Evolutionary conservation across 208 protist genomes (phyloP), one percentile per base, ranked within the genome.

Genomic region (Trypanosoma mega): DNA sequence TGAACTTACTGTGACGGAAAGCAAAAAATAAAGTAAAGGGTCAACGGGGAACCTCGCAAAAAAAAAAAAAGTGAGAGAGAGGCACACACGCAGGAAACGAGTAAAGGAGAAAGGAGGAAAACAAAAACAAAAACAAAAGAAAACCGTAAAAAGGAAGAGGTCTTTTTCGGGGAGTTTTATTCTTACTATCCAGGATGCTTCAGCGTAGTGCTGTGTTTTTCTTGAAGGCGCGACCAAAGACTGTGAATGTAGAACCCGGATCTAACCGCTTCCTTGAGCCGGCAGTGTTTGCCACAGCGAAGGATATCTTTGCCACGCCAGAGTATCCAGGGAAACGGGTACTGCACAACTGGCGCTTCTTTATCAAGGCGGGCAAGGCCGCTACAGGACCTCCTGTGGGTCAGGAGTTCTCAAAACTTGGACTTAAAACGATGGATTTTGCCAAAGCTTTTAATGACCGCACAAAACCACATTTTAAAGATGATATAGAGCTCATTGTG

Each of bases 281-380:
- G 12, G 70, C 54, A 29, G 56, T 82, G 3, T 43, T 85, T 21
- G 74, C 70, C 0, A 93, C 84, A 72, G 80, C 82, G 9, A 78
- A 77, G 52, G 83, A 92, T 16, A 74, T 91, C 61, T 94, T 94
- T 53, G 81, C 80, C 27, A 76, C 82, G 18, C 80, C 81, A 1
- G 62, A 70, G 8, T 92, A 90, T 66, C 88, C 85, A n/a, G 78
- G 78, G 61, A 93, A 94, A 66, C 31, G 63, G 26, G 87, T 92
- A 44, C 57, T 96, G 59, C 84, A 90, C 68, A 96, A 96, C 78
- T 96, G 81, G 81, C 79, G 90, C n/a, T 92, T 94, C 65, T 92
- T 93, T 50, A 84, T 96, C 36, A 85, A 82, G 45, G 82, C 90
- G 12, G 90, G 90, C 62, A 92, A 94, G 69, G 90, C 90, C 18